Base-by-base conservation (phyloP, 306 rosid genomes). In the Ammopiptanthus mongolicus region DNA sequence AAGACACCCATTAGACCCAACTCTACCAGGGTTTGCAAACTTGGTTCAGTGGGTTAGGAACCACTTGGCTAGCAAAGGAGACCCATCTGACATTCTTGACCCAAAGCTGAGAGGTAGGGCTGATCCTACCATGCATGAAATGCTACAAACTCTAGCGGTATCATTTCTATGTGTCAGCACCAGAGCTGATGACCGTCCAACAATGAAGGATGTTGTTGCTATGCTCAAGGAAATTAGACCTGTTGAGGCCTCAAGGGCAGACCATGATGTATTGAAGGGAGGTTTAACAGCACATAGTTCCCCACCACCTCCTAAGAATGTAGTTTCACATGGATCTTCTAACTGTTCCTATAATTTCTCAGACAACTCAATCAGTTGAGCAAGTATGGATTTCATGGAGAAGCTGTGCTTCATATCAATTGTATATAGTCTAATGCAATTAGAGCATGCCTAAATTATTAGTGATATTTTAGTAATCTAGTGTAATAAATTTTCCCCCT, bases 1-100 rank as follows among this genome's bases (percentile, higher is more conserved):
- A 50, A 87, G 92, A 83, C 99, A 96, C 83, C 99, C 99, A 9
- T 66, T 96, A 64, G 99, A 96, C 67, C 98, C 99, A 41, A 90
- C 96, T 25, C 78, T 96, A 59, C 92, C 99, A 1, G 89, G 89
- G 3, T 96, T 89, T 39, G 86, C 88, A 22, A 77, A 78, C 82
- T 78, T 96, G 86, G 99, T 88, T 56, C 98, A 92, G 39, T 92
- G 99, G 99, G 97, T 92, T 60, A 87, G 92, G 21, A 91, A 84
- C 67, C 96, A 96, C 76, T 81, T 92, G 9, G 88, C 96, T 0
- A 31, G 48, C 81, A 88, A 83, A 52, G 53, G 76, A 66, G 86
- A 88, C 60, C 89, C 89, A 31, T 65, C 78, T 14, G 91, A 84
- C 22, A 90, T 96, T 71, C 91, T 96, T 61, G 98, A 96, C 75